Conservation (phyloP, 2,329 filamentous ascomycete species). For the Cladorrhinum sp. region DNA sequence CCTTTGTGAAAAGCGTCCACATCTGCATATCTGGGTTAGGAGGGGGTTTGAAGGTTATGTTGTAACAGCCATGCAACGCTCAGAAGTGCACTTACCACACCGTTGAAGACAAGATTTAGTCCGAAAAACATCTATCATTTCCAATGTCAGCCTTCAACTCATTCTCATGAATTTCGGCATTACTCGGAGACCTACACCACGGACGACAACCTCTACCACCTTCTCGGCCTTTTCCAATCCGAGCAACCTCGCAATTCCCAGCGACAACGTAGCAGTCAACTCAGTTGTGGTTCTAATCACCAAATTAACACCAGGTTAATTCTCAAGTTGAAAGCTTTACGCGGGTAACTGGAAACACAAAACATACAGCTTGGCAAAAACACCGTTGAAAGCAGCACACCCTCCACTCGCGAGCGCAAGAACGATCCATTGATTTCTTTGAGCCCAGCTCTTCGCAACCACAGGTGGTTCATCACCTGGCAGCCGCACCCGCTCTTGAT, state of each 20-base stretch:
- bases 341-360: neutral
- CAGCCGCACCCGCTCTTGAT: conserved; percentile 28
- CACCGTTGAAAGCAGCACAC: conserved; percentile 77
- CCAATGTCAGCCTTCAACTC: neutral
- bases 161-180: neutral
- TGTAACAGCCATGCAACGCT: neutral
- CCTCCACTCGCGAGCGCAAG: conserved; percentile 71
- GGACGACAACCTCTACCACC: conserved; percentile 47
- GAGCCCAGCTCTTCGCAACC: conserved; percentile 25
- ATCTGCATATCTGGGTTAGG: conserved; percentile 45
- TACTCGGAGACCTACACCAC: conserved; percentile 43
- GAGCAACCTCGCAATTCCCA: conserved; percentile 42
- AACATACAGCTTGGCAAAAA: conserved; percentile 75
- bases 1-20: conserved; percentile 80
- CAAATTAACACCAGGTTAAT: conserved; percentile 20
- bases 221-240: conserved; percentile 41
- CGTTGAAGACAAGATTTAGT: conserved; percentile 73
- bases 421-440: conserved; percentile 57
- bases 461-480: conserved; percentile 6
- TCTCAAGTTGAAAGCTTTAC: neutral
- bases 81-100: conserved; percentile 49
- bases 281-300: conserved; percentile 52
- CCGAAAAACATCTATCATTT: conserved; percentile 64
- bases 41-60: neutral
- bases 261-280: conserved; percentile 49